A percentile compares a stretch with the other conserved stretches of the same genome.
phyloP scores from a whole-genome alignment of 225 moss, liverwort and hornwort species.

The Polytrichum formosum region DNA sequence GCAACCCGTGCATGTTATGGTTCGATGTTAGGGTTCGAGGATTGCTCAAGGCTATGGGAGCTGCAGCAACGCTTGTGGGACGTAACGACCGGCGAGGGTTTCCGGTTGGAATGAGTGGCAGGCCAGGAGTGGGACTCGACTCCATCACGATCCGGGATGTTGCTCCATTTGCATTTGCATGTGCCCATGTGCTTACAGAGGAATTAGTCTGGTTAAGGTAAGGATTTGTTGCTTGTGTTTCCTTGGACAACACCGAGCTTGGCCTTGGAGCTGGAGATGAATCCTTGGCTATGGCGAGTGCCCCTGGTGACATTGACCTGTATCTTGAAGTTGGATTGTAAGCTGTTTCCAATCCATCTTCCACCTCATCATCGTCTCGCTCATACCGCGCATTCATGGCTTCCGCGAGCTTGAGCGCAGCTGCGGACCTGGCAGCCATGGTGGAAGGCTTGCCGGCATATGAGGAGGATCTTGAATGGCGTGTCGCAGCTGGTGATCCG shows the following conservation, averaged over 20 bases:
- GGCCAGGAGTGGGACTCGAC: neutral
- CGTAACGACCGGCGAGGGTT: neutral
- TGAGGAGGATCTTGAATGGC: neutral
- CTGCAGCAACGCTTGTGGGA: neutral
- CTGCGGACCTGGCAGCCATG: neutral
- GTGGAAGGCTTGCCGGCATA: neutral
- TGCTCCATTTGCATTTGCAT: neutral
- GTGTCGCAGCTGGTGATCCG: neutral
- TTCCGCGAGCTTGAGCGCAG: neutral
- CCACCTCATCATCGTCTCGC: constrained; percentile 1
- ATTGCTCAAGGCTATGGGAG: neutral
- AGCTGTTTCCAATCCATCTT: neutral
- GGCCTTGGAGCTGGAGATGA: neutral
- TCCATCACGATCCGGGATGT: neutral
- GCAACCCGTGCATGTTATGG: neutral
- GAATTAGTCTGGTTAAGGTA: neutral
- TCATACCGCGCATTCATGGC: constrained; percentile 2
- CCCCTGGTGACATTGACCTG: neutral
- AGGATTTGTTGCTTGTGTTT: neutral
- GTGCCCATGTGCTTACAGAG: neutral
- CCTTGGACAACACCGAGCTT: neutral
- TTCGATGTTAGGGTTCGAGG: neutral
- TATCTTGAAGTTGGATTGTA: neutral
- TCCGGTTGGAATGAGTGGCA: neutral
- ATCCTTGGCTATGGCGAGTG: neutral